Conservation (phyloP, 1,284 basidiomycete species). For the Irpex sp. region DNA sequence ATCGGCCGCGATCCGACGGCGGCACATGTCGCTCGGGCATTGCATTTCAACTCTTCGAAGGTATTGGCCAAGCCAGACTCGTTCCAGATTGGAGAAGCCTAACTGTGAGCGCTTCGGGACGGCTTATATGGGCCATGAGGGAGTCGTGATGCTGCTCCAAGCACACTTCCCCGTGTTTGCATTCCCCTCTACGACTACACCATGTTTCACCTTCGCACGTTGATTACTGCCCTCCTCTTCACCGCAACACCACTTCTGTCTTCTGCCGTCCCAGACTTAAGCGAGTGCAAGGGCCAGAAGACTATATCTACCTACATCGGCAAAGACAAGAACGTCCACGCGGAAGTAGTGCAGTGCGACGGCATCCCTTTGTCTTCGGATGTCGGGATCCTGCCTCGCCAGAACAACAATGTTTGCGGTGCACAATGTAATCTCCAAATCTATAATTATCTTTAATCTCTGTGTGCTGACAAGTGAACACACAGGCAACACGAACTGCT, state of each 20-base stretch:
- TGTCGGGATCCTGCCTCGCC: constrained; percentile 15
- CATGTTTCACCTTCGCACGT: background rate
- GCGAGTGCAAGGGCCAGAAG: constrained; percentile 43
- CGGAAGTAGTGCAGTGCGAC: constrained; percentile 1
- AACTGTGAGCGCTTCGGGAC: background rate
- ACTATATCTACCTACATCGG: constrained; percentile 30
- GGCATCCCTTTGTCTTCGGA: constrained; percentile 2
- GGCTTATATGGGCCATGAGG: background rate
- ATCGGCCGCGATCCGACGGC: background rate
- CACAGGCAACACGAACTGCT: constrained; percentile 40
- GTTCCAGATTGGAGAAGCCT: background rate
- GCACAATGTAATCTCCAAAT: constrained; percentile 31
- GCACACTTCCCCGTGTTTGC: background rate
- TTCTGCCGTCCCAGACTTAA: constrained; percentile 63
- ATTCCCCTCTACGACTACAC: background rate
- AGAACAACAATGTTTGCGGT: constrained; percentile 36
- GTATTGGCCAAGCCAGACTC: background rate
- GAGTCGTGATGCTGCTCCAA: background rate
- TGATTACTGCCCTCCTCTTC: background rate
- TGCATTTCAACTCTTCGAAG: background rate
- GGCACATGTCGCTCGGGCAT: too few species aligned
- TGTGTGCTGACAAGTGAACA: background rate
- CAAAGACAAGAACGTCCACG: constrained; percentile 30
- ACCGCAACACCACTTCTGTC: background rate
- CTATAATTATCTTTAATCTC: background rate